phyloP scores from a whole-genome alignment of 2,329 filamentous ascomycete species.

The Pseudogymnoascus sp. region DNA sequence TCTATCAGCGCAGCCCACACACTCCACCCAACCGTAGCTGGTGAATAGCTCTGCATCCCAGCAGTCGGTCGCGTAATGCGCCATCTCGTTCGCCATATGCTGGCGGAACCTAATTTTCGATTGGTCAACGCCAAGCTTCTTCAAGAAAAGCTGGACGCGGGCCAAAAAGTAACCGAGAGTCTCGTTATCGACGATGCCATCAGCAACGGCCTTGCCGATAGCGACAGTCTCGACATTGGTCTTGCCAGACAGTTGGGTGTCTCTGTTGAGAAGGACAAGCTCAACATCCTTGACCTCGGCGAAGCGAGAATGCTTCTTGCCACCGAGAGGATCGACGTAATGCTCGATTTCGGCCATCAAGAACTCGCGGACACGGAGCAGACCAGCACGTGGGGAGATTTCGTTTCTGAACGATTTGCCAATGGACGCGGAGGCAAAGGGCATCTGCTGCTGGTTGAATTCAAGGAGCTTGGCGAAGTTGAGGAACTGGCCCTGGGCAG shows the following conservation, averaged over 20 bases:
- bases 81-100: constrained; percentile 87
- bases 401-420: constrained; percentile 98
- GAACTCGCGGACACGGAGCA: constrained; percentile 92
- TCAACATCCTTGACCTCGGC: constrained; percentile 75
- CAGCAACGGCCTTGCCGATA: constrained; percentile 78
- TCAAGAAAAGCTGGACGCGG: constrained; percentile 82
- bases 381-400: constrained; percentile 85
- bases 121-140: constrained; percentile 79
- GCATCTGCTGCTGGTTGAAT: constrained; percentile 92
- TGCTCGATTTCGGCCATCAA: constrained; percentile 99
- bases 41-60: constrained; percentile 95
- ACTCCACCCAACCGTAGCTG: constrained; percentile 95
- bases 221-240: constrained; percentile 65
- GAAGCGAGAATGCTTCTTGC: constrained; percentile 92
- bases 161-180: constrained; percentile 96
- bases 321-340: constrained; percentile 87
- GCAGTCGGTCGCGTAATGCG: constrained; percentile 93
- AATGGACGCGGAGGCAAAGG: constrained; percentile 93
- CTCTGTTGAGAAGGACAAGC: constrained; percentile 73
- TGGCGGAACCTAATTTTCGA: constrained; percentile 91
- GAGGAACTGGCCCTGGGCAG: constrained; percentile 94
- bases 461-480: constrained; percentile 96
- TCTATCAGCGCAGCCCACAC: constrained; percentile 91
- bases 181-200: constrained; percentile 86
- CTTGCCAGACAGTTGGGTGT: constrained; percentile 80